Percentiles rank a stretch among this genome's conserved stretches.
phyloP scores from a whole-genome alignment of 1,139 yeast genomes.

The Geotrichum aggregatum region DNA sequence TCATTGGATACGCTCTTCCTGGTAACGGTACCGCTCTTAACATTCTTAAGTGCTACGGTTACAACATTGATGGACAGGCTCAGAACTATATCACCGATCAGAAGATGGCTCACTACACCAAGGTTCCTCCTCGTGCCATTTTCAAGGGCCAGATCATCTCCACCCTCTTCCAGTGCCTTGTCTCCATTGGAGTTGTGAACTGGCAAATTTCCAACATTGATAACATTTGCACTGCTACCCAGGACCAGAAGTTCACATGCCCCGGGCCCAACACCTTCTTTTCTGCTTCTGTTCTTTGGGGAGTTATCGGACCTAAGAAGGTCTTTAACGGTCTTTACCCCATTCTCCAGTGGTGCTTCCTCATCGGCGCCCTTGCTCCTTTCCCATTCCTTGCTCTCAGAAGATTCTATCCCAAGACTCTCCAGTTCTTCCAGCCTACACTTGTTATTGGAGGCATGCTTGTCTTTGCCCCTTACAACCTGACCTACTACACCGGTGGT shows the following conservation, averaged over 20 bases:
- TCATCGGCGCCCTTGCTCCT: conserved; percentile 49
- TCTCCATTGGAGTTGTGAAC: conserved; percentile 52
- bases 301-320: conserved; percentile 58
- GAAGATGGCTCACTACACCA: conserved; percentile 58
- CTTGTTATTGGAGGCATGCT: conserved; percentile 48
- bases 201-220: conserved; percentile 49
- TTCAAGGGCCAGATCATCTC: conserved; percentile 57
- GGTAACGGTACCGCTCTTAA: conserved; percentile 60
- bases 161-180: conserved; percentile 38
- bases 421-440: conserved; percentile 42
- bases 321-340: conserved; percentile 49
- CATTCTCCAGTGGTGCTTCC: conserved; percentile 48
- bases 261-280: conserved; percentile 36
- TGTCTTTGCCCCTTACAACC: conserved; percentile 47
- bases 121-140: conserved; percentile 57
- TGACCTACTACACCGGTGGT: conserved; percentile 51
- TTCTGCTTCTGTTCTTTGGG: conserved; percentile 48
- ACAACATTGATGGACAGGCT: conserved; percentile 60
- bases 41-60: conserved; percentile 54
- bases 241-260: conserved; percentile 37
- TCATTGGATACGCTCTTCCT: conserved; percentile 59
- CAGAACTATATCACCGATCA: conserved; percentile 53
- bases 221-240: conserved; percentile 47
- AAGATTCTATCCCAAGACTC: conserved; percentile 30
- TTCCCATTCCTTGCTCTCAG: conserved; percentile 41